A percentile compares a stretch with the other conserved stretches of the same genome.
Conservation (phyloP, 2,329 filamentous ascomycete genomes). For the Ilyonectria mors-panacis region DNA sequence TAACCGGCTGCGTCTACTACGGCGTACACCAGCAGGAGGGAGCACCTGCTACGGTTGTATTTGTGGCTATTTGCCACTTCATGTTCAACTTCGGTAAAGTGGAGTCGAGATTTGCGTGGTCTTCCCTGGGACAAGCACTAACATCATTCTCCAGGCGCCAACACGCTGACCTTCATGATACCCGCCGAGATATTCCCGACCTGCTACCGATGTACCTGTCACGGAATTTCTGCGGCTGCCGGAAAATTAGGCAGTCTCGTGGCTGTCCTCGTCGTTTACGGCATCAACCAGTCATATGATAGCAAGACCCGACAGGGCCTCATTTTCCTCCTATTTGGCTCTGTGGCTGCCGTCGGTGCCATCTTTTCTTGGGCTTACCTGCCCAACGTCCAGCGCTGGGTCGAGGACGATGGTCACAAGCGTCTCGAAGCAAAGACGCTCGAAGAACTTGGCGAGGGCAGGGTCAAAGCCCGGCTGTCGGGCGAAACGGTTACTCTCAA, state of each 20-base stretch:
- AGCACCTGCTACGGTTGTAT: conserved; percentile 63
- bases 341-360: conserved; percentile 64
- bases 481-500: conserved; percentile 62
- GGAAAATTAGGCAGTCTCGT: conserved; percentile 72
- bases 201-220: conserved; percentile 73
- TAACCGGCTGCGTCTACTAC: conserved; percentile 67
- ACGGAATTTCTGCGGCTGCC: conserved; percentile 73
- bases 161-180: conserved; percentile 75
- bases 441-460: conserved; percentile 66
- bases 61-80: conserved; percentile 68
- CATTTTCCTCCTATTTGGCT: conserved; percentile 66
- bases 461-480: conserved; percentile 59
- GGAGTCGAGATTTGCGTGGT: background rate
- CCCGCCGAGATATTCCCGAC: conserved; percentile 77
- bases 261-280: conserved; percentile 65
- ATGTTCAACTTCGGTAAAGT: conserved; percentile 68
- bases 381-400: conserved; percentile 62
- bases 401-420: conserved; percentile 54
- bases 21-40: conserved; percentile 58
- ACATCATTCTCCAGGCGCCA: conserved; percentile 61
- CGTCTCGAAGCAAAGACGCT: conserved; percentile 63
- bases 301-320: conserved; percentile 62
- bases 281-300: conserved; percentile 62
- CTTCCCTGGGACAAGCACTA: conserved; percentile 12
- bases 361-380: conserved; percentile 68